Conservation (phyloP, 2,329 filamentous ascomycete genomes). For the Beauveria sp. region DNA sequence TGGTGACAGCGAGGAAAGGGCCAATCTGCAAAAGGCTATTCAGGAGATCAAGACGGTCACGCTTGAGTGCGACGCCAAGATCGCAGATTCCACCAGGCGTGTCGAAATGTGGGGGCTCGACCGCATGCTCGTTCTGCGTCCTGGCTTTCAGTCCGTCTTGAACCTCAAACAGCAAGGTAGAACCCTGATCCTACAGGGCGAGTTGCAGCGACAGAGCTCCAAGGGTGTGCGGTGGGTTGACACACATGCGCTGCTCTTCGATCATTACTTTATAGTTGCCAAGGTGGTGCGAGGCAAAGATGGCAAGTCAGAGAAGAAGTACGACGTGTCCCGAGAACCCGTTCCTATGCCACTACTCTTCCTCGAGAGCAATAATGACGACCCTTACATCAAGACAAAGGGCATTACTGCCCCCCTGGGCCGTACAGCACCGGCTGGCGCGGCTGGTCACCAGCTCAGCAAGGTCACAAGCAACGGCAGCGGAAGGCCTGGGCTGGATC, state of each 20-base stretch:
- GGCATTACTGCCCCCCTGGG: constrained; percentile 58
- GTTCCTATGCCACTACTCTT: constrained; percentile 96
- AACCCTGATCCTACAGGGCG: constrained; percentile 80
- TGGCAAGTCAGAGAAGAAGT: constrained; percentile 68
- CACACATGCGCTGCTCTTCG: constrained; percentile 86
- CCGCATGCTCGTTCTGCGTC: constrained; percentile 73
- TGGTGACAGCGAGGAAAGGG: constrained; percentile 81
- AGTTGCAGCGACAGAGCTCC: constrained; percentile 79
- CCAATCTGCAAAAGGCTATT: constrained; percentile 74
- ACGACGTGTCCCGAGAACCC: constrained; percentile 88
- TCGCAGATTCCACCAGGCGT: constrained; percentile 87
- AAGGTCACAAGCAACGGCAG: constrained; percentile 45
- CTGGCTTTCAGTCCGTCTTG: constrained; percentile 80
- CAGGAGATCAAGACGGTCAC: constrained; percentile 88
- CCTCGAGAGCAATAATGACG: constrained; percentile 85
- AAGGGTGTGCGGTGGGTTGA: constrained; percentile 91
- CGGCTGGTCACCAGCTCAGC: constrained; percentile 50
- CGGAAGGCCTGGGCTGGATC: constrained; percentile 54
- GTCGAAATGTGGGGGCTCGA: constrained; percentile 81
- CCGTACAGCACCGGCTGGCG: constrained; percentile 53
- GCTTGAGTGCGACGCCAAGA: constrained; percentile 81
- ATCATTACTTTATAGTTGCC: constrained; percentile 90
- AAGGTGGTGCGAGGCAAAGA: constrained; percentile 69
- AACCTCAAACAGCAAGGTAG: constrained; percentile 92
- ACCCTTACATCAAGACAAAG: constrained; percentile 78